Conservation (phyloP, 164 flowering plant genomes). For the Dillenia suffruticosa region DNA sequence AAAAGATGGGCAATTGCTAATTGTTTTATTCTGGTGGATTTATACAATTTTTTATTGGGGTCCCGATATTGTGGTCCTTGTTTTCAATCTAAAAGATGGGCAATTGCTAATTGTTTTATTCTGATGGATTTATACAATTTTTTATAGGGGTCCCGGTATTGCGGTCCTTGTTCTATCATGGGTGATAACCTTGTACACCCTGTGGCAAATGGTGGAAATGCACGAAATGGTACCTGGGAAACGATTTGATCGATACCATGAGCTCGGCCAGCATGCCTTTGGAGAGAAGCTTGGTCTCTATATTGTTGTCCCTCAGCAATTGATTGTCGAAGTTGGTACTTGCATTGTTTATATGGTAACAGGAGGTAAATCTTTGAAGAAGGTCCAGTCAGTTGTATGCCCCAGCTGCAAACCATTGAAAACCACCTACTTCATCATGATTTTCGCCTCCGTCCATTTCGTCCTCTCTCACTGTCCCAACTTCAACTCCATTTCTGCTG, state of each 20-base stretch:
- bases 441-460: constrained; percentile 36
- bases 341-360: constrained; percentile 57
- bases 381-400: constrained; percentile 28
- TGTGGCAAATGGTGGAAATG: constrained; percentile 70
- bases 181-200: constrained; percentile 47
- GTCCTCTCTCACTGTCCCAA: constrained; percentile 46
- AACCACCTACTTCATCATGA: constrained; percentile 36
- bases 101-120: too few relatives aligned
- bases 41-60: constrained; percentile 26
- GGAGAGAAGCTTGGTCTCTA: constrained; percentile 50
- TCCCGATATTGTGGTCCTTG: constrained; percentile 33
- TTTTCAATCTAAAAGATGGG: not conserved
- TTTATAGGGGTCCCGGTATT: constrained; percentile 48
- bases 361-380: constrained; percentile 45
- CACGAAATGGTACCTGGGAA: constrained; percentile 56
- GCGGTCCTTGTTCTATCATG: constrained; percentile 35
- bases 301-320: constrained; percentile 51
- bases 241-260: constrained; percentile 53
- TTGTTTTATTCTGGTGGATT: too few relatives aligned
- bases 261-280: constrained; percentile 48
- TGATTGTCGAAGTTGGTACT: constrained; percentile 36
- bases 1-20: too few relatives aligned
- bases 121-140: not conserved
- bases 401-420: constrained; percentile 25
- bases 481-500: constrained; percentile 42